Base-by-base conservation (phyloP, 2,329 filamentous ascomycete genomes). In the Talaromyces albobiverticillius region DNA sequence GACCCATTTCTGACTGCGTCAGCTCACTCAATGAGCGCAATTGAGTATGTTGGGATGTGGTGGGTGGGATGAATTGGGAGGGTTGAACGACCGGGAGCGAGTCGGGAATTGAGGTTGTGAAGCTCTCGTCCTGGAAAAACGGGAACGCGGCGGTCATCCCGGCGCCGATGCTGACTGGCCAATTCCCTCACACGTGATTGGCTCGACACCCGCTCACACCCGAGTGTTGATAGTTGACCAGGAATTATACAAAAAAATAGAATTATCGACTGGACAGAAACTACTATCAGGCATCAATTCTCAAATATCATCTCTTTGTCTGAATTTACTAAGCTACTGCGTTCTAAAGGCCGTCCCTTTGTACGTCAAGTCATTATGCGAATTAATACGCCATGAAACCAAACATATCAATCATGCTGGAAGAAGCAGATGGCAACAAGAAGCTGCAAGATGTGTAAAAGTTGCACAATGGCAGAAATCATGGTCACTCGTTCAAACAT, bases 1-100 rank as follows among this genome's bases (percentile, higher is more conserved):
- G 75, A 72, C 82, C 82, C 83, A 86, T 86, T 43, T 68, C 60
- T 73, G 69, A 65, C 62, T 59, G 59, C 57, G 57, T 60, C 58
- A 59, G 47, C 43, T 50, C 46, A 51, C 48, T 67, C 65, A 70
- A 67, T 68, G 66, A 64, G 62, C 58, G 61, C 62, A 64, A 64
- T 61, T 62, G 62, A 60, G 59, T 59, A 59, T 52, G 58, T 58
- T 60, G 59, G 58, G 59, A 53, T 14, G 20, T 9, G 29, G 25
- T 23, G 36, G 32, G 36, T 59, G 51, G 51, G 49, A 48, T 46
- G 54, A 59, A 55, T 61, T 63, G 60, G 59, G 61, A 61, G 23
- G 46, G 23, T 43, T 49, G 22, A 32, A 49, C 49, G 57, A 62
- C 64, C 63, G 66, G 62, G 63, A 62, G 62, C 62, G 60, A 60